Percentiles rank a stretch among this genome's conserved stretches.
Conservation (phyloP, 2,329 filamentous ascomycete species). For the Colletotrichum theobromicola region DNA sequence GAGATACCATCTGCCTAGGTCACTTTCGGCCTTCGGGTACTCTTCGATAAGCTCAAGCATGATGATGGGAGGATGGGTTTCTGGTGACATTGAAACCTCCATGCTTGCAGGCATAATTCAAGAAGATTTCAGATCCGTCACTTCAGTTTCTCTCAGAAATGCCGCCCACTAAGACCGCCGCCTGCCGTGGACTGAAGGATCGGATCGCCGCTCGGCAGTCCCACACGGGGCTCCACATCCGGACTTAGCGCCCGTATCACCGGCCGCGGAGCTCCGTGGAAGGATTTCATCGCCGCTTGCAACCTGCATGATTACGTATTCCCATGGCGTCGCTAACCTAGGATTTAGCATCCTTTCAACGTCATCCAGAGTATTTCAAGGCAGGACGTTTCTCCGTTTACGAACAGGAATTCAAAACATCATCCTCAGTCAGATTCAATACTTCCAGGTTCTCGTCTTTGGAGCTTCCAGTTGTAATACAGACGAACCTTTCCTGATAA, state of each 20-base stretch:
- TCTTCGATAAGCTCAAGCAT: too few species aligned
- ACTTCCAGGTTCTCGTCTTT: neutral
- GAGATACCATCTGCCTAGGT: too few species aligned
- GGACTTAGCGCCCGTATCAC: neutral
- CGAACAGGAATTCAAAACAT: neutral
- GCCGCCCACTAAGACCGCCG: fast-evolving
- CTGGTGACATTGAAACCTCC: too few species aligned
- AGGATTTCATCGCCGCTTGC: neutral
- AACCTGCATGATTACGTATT: neutral
- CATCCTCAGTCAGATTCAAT: neutral
- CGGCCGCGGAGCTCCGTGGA: neutral
- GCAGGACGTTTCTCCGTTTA: neutral
- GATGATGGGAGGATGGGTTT: too few species aligned
- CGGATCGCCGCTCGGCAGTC: neutral
- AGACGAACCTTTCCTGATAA: fast-evolving
- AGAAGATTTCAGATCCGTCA: too few species aligned
- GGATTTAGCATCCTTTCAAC: fast-evolving
- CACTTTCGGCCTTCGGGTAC: too few species aligned
- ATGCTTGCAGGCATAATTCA: too few species aligned
- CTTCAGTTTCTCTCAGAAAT: too few species aligned
- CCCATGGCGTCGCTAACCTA: neutral
- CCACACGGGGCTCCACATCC: neutral
- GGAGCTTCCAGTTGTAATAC: neutral
- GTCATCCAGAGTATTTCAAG: neutral
- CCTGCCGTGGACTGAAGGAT: neutral